Percentiles rank a stretch among this genome's conserved stretches.
Conservation (phyloP, 441 rosid species). For the Pelargonium myrrhifolium region DNA sequence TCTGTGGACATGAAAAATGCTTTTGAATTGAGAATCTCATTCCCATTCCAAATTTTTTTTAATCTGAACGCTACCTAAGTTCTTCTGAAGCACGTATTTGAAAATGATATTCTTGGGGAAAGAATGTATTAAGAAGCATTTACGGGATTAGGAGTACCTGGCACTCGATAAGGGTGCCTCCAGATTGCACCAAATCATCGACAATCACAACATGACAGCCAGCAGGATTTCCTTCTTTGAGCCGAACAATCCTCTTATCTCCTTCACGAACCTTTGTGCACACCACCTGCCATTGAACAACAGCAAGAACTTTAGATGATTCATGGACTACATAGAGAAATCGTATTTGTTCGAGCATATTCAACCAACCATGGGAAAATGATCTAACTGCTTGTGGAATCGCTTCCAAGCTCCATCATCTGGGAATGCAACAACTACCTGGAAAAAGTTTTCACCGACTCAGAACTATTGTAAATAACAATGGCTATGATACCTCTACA, state of each 20-base stretch:
- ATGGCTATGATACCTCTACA: not conserved
- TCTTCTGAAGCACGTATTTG: not conserved
- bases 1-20: too few species aligned
- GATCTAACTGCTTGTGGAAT: conserved; percentile 80
- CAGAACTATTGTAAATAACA: not conserved
- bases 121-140: not conserved
- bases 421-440: conserved; percentile 91
- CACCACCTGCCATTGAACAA: conserved; percentile 57
- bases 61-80: not conserved
- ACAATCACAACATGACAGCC: conserved; percentile 91
- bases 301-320: conserved; percentile 12
- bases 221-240: conserved; percentile 87
- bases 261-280: conserved; percentile 96
- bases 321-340: not conserved
- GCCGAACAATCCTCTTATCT: conserved; percentile 80
- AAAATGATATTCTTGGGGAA: not conserved
- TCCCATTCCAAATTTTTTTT: too few species aligned
- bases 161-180: conserved; percentile 95
- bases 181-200: conserved; percentile 94
- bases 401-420: conserved; percentile 99
- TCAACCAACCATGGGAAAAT: conserved; percentile 64
- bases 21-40: too few species aligned
- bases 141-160: conserved; percentile 45
- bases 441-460: conserved; percentile 13
- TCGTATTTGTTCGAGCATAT: conserved; percentile 1